Evolutionary conservation across 1,284 basidiomycete genomes (phyloP).

Genomic region (Paramarasmius palmivorus): DNA sequence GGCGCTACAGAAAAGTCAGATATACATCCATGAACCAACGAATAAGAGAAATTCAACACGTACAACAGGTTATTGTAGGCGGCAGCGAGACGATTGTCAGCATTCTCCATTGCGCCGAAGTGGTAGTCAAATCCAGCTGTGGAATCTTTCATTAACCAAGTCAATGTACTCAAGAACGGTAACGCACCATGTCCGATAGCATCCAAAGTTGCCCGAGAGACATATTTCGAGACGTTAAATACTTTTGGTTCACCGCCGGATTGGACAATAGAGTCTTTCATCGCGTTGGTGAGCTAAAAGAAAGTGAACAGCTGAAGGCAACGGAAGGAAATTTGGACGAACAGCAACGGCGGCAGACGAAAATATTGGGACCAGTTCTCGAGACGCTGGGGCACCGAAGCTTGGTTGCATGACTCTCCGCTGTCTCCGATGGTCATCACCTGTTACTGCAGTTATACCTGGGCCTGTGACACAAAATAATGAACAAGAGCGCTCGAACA

Average conservation of each 20-base stretch:
- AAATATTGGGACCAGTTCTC: slow-evolving; percentile 16
- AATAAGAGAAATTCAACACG: neutral
- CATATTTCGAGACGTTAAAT: slow-evolving; percentile 41
- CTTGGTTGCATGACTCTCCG: slow-evolving; percentile 20
- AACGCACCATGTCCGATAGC: slow-evolving; percentile 44
- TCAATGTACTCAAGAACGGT: too few species aligned
- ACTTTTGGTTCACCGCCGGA: slow-evolving; percentile 34
- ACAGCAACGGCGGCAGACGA: slow-evolving; percentile 1
- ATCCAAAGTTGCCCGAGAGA: slow-evolving; percentile 43
- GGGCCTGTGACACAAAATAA: neutral
- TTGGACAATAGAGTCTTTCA: slow-evolving; percentile 10
- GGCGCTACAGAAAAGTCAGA: neutral
- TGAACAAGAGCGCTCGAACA: neutral
- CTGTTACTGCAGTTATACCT: slow-evolving; percentile 1
- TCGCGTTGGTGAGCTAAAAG: slow-evolving; percentile 4
- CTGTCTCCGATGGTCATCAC: slow-evolving; percentile 18
- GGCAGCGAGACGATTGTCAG: slow-evolving; percentile 6
- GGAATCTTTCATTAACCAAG: neutral
- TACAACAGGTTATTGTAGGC: slow-evolving; percentile 12
- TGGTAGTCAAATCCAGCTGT: slow-evolving; percentile 13
- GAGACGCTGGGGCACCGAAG: slow-evolving; percentile 17
- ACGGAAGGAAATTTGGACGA: neutral
- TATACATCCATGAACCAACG: neutral
- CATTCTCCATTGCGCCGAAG: slow-evolving; percentile 10
- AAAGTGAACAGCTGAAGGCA: neutral